Evolutionary conservation across 2,329 filamentous ascomycete genomes (phyloP).

Genomic region (Bipolaris cookei): DNA sequence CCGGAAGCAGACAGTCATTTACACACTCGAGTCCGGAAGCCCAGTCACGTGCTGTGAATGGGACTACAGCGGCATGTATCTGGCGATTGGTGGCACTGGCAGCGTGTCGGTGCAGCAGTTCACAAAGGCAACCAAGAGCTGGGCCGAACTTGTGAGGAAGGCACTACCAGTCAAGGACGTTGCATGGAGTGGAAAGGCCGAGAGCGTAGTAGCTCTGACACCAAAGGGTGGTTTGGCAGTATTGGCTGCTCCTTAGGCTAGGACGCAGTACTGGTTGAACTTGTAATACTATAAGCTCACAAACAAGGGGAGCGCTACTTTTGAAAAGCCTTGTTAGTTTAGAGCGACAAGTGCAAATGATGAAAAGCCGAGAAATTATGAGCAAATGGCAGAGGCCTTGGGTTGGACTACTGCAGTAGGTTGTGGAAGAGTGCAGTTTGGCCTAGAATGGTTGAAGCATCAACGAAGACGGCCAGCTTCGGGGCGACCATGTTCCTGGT

Average conservation of each 20-base stretch:
- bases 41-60: slow-evolving; percentile 78
- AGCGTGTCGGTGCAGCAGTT: slow-evolving; percentile 91
- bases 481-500: background rate
- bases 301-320: background rate
- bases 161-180: slow-evolving; percentile 75
- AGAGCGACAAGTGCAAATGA: background rate
- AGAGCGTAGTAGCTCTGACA: slow-evolving; percentile 76
- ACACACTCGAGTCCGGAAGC: slow-evolving; percentile 84
- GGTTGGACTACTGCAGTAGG: background rate
- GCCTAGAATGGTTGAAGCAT: slow-evolving; percentile 3
- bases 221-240: slow-evolving; percentile 77
- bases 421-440: background rate
- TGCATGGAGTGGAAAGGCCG: slow-evolving; percentile 77
- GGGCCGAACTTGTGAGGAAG: slow-evolving; percentile 83
- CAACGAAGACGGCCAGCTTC: background rate
- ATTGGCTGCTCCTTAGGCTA: slow-evolving; percentile 55
- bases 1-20: slow-evolving; percentile 80
- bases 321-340: background rate
- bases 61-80: slow-evolving; percentile 95
- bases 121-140: slow-evolving; percentile 82
- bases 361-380: background rate
- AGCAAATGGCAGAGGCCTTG: background rate
- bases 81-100: slow-evolving; percentile 79
- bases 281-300: background rate
- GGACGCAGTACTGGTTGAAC: background rate